phyloP scores from a whole-genome alignment of 2,329 filamentous ascomycete genomes.

The Aspergillus novoparasiticus region DNA sequence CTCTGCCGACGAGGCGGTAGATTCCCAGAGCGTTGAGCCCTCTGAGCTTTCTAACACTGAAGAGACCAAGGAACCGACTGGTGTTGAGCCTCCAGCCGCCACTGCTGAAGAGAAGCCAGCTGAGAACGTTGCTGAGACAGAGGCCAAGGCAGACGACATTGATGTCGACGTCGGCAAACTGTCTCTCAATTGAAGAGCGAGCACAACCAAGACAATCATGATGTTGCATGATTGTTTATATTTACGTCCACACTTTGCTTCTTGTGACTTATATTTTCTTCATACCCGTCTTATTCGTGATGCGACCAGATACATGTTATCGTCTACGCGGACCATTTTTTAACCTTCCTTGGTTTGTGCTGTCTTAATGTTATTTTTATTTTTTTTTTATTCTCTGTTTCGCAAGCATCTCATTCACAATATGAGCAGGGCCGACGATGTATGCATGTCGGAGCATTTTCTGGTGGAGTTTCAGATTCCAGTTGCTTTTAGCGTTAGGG shows the following conservation, averaged over 20 bases:
- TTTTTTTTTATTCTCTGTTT: conserved; percentile 8
- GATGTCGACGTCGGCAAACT: conserved; percentile 31
- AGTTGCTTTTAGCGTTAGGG: conserved; percentile 5
- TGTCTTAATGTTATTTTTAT: not conserved
- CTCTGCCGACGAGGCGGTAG: not conserved
- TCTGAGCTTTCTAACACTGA: not conserved
- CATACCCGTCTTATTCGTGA: conserved; percentile 21
- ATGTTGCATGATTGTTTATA: not conserved
- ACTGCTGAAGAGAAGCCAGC: conserved; percentile 12
- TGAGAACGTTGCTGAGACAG: conserved; percentile 14
- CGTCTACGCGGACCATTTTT: conserved; percentile 6
- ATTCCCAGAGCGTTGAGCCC: conserved; percentile 1
- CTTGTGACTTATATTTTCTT: conserved; percentile 20
- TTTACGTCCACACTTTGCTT: conserved; percentile 12
- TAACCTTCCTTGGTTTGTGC: conserved; percentile 6
- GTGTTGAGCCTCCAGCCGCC: not conserved
- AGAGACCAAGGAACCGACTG: conserved; percentile 1
- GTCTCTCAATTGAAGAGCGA: conserved; percentile 23
- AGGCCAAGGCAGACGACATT: conserved; percentile 21
- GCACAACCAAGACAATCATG: not conserved
- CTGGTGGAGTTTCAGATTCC: conserved; percentile 19
- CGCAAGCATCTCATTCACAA: conserved; percentile 13
- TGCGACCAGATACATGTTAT: conserved; percentile 11
- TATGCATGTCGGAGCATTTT: conserved; percentile 16
- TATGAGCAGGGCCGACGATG: conserved; percentile 13